These are phyloP conservation scores for Tanacetum coccineum DNA, from an alignment of 129 eudicot species.

Conservation along the genomic window DNA sequence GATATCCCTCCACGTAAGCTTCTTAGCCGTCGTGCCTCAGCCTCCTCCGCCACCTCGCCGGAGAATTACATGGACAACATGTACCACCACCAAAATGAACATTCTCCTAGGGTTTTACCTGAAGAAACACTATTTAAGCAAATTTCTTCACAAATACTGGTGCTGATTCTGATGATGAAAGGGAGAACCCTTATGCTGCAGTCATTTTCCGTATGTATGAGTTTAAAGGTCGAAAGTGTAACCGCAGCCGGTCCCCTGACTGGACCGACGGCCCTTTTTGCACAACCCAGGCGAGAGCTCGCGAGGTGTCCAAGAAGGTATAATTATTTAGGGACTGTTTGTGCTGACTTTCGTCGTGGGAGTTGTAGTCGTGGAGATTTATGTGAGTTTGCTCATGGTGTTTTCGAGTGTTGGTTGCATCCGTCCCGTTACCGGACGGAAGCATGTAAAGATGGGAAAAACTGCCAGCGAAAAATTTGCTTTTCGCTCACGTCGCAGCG, in stretches of 20 bases:
- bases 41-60: constrained; percentile 26
- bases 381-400: constrained; percentile 49
- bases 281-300: constrained; percentile 42
- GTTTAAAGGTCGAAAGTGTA: constrained; percentile 41
- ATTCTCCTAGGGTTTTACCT: constrained; percentile 25
- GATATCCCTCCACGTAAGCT: constrained; percentile 92
- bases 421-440: constrained; percentile 39
- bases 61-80: constrained; percentile 21
- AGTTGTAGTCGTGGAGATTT: constrained; percentile 34
- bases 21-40: constrained; percentile 45
- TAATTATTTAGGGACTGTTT: constrained; percentile 33
- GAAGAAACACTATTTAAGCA: constrained; percentile 25
- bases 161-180: constrained; percentile 31
- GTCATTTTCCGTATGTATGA: constrained; percentile 39
- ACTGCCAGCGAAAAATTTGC: constrained; percentile 36
- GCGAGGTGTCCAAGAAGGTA: constrained; percentile 34
- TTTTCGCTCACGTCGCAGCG: constrained; percentile 45
- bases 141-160: constrained; percentile 18
- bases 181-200: constrained; percentile 26
- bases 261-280: constrained; percentile 43
- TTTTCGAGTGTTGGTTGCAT: constrained; percentile 44
- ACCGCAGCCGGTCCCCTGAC: constrained; percentile 34
- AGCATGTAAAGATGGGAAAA: constrained; percentile 41
- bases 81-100: constrained; percentile 20
- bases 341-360: constrained; percentile 42